Conservation (phyloP, 2,329 filamentous ascomycete genomes). For the Fonsecaea nubica region DNA sequence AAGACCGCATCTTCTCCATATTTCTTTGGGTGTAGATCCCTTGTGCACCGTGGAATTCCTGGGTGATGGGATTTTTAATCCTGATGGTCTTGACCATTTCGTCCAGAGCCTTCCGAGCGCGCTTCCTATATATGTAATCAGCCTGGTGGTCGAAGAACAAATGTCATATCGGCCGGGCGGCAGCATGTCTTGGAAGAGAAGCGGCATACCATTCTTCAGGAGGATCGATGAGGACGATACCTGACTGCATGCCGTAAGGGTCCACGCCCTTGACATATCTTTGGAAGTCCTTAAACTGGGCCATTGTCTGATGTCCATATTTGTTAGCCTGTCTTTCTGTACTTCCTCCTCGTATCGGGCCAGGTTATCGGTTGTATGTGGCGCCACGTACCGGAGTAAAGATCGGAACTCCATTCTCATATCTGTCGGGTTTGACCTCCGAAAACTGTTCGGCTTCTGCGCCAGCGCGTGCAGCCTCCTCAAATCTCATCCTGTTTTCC, state of each 20-base stretch:
- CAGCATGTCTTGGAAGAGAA: background rate
- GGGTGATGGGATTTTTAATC: constrained; percentile 96
- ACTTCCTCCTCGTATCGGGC: too few species aligned
- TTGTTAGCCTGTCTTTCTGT: constrained; percentile 19
- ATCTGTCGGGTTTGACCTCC: constrained; percentile 83
- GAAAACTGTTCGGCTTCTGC: constrained; percentile 69
- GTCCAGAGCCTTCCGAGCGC: constrained; percentile 63
- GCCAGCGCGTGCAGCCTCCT: constrained; percentile 41
- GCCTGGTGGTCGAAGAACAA: constrained; percentile 1
- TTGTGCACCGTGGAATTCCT: constrained; percentile 95
- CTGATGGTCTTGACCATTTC: constrained; percentile 88
- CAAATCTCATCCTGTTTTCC: constrained; percentile 40
- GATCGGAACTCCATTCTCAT: constrained; percentile 83
- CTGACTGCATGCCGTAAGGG: constrained; percentile 94
- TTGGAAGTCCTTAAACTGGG: constrained; percentile 76
- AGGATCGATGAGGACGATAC: constrained; percentile 94
- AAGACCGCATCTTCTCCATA: constrained; percentile 92
- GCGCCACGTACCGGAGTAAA: constrained; percentile 79
- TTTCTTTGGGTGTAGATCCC: constrained; percentile 97
- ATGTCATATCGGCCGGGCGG: background rate
- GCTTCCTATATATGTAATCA: constrained; percentile 32
- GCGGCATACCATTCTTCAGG: constrained; percentile 83
- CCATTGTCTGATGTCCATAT: constrained; percentile 68
- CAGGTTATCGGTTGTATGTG: background rate
- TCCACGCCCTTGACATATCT: constrained; percentile 90